Percentiles rank a stretch among this genome's conserved stretches.
phyloP scores from a whole-genome alignment of 139 green algal species.

The Tetraselmis striata region DNA sequence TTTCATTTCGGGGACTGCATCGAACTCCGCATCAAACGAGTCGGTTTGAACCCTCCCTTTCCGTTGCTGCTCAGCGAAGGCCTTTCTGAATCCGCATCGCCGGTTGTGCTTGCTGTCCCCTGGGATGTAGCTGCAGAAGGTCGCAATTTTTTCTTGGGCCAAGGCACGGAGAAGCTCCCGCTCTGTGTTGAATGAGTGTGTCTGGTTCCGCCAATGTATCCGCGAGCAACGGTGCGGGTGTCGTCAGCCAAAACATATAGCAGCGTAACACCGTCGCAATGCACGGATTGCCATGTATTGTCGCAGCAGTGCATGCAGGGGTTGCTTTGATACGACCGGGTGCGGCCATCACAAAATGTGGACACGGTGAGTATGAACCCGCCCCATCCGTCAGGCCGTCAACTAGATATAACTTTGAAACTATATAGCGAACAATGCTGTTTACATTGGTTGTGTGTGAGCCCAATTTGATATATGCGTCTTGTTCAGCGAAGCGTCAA shows the following conservation, averaged over 20 bases:
- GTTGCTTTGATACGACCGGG: no score
- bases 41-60: not conserved
- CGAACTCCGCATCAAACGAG: not conserved
- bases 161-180: slow-evolving; percentile 10
- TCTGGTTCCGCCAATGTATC: not conserved
- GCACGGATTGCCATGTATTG: no score
- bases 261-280: no score
- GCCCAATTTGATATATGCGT: no score
- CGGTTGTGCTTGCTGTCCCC: slow-evolving; percentile 11
- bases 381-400: no score
- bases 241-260: not conserved
- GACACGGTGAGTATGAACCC: no score
- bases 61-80: not conserved
- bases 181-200: slow-evolving; percentile 24
- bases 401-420: no score
- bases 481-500: no score
- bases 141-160: not conserved
- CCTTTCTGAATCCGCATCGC: slow-evolving; percentile 2
- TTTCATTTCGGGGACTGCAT: not conserved
- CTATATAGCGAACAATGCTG: no score
- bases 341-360: no score
- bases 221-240: not conserved
- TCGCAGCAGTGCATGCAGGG: no score
- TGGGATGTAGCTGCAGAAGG: slow-evolving; percentile 3
- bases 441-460: no score